Conservation (phyloP, 495 filamentous ascomycete species). For the Bombardia bombarda region DNA sequence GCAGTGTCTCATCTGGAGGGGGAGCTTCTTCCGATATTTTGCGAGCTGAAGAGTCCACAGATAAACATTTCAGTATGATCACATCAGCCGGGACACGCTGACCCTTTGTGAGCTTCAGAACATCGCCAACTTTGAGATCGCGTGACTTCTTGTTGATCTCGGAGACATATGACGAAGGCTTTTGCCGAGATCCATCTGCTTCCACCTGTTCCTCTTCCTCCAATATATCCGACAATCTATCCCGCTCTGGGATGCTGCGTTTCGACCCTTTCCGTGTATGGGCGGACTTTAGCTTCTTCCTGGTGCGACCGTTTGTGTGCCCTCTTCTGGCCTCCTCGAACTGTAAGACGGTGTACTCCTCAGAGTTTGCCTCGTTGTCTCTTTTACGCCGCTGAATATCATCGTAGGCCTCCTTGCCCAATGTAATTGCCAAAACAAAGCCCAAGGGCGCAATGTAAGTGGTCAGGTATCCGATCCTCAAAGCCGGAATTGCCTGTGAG, state of each 20-base stretch:
- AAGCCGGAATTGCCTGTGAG: conserved; percentile 79
- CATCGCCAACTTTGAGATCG: conserved; percentile 92
- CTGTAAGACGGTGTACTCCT: conserved; percentile 72
- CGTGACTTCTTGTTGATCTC: conserved; percentile 72
- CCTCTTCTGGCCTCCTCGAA: conserved; percentile 45
- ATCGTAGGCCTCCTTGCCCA: conserved; percentile 94
- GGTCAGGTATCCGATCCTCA: conserved; percentile 88
- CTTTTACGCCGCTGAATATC: conserved; percentile 79
- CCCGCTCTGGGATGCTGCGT: conserved; percentile 22
- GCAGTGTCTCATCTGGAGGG: conserved; percentile 24
- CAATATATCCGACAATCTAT: conserved; percentile 44
- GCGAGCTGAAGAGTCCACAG: conserved; percentile 45
- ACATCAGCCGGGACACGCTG: conserved; percentile 92
- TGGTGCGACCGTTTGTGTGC: conserved; percentile 17
- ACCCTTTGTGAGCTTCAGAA: conserved; percentile 83
- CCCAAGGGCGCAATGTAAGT: conserved; percentile 91
- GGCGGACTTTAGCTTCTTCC: conserved; percentile 29
- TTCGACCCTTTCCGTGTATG: conserved; percentile 23
- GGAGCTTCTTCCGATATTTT: conserved; percentile 19
- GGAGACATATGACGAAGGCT: conserved; percentile 36
- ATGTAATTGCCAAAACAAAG: conserved; percentile 82
- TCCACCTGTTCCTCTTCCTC: conserved; percentile 47
- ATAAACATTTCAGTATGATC: conserved; percentile 78
- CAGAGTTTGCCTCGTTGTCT: conserved; percentile 91
- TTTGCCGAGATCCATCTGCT: conserved; percentile 24